These are phyloP conservation scores for Hypomontagnella monticulosa DNA, from an alignment of 495 filamentous ascomycete genomes.

Conservation along the genomic window DNA sequence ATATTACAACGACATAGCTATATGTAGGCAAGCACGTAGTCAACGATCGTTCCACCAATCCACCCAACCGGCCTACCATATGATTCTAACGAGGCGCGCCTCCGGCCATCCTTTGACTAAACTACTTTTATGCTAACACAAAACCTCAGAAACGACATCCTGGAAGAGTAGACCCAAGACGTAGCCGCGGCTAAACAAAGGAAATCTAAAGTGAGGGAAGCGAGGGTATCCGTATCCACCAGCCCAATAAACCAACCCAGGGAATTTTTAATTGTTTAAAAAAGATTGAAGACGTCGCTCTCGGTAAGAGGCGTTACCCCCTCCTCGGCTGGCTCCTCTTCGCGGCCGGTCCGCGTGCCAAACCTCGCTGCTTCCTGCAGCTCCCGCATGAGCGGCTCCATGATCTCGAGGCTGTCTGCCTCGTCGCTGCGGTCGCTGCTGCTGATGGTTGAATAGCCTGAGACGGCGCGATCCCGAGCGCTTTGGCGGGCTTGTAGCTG, in stretches of 20 bases:
- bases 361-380: constrained; percentile 28
- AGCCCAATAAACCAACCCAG: constrained; percentile 1
- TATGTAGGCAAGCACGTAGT: not conserved
- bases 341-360: not conserved
- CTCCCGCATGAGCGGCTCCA: constrained; percentile 39
- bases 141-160: too few relatives aligned
- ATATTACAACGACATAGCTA: constrained; percentile 1
- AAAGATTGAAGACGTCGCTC: constrained; percentile 35
- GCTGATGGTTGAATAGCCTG: constrained; percentile 3
- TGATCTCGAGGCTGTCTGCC: constrained; percentile 16
- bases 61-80: not conserved
- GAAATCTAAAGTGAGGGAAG: too few relatives aligned
- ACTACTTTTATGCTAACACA: too few relatives aligned
- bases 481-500: constrained; percentile 1
- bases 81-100: not conserved
- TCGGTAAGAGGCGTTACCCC: constrained; percentile 11
- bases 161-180: too few relatives aligned
- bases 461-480: not conserved
- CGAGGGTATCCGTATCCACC: not conserved
- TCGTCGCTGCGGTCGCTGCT: constrained; percentile 11
- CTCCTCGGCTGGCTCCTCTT: not conserved
- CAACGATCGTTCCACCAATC: not conserved
- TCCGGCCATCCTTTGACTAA: not conserved
- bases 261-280: too few relatives aligned
- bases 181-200: too few relatives aligned